Evolutionary conservation across 495 filamentous ascomycete genomes (phyloP).

Genomic region (Coniosporium apollinis): DNA sequence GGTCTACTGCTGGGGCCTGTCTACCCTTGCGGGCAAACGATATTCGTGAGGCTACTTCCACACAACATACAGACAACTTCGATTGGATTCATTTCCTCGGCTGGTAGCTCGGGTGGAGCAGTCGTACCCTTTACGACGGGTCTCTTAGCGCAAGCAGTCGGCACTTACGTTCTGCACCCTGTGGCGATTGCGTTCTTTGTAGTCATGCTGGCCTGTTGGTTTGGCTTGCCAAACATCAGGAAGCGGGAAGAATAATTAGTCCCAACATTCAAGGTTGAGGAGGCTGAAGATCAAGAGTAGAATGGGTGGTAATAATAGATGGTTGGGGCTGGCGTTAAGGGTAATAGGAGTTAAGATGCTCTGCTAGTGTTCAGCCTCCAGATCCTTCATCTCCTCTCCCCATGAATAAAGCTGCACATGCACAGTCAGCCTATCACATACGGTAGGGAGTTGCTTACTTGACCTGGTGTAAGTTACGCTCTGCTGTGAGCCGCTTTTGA

Average conservation of each 20-base stretch:
- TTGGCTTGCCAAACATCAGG: slow-evolving; percentile 31
- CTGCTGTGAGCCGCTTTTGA: too few species aligned
- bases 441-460: too few species aligned
- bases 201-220: slow-evolving; percentile 55
- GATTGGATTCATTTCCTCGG: slow-evolving; percentile 51
- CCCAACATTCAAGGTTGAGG: too few species aligned
- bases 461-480: too few species aligned
- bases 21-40: slow-evolving; percentile 51
- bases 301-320: too few species aligned
- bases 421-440: too few species aligned
- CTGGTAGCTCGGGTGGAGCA: slow-evolving; percentile 60
- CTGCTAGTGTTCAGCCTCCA: too few species aligned
- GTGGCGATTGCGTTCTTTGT: slow-evolving; percentile 47
- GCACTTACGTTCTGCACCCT: slow-evolving; percentile 62
- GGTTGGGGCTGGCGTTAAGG: too few species aligned
- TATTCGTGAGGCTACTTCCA: slow-evolving; percentile 46
- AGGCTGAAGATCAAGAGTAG: too few species aligned
- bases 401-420: too few species aligned
- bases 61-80: slow-evolving; percentile 46
- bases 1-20: slow-evolving; percentile 66
- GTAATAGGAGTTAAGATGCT: too few species aligned
- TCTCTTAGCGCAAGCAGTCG: slow-evolving; percentile 46
- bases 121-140: slow-evolving; percentile 61
- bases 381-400: too few species aligned
- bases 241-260: slow-evolving; percentile 40